These are phyloP conservation scores for Golovinomyces cichoracearum DNA, from an alignment of 2,329 filamentous ascomycete genomes.

Conservation along the genomic window DNA sequence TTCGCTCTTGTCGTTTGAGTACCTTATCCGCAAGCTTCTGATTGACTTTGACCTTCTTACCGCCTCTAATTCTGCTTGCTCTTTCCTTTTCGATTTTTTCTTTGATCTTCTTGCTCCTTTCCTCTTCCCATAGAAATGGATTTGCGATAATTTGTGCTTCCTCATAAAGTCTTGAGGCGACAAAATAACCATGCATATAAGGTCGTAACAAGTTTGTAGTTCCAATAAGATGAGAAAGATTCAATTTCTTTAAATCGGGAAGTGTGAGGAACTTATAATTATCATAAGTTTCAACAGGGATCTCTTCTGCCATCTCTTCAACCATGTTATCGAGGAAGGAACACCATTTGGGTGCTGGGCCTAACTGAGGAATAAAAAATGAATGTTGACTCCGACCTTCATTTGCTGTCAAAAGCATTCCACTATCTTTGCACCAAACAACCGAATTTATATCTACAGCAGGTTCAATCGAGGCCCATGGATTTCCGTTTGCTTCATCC, in stretches of 20 bases:
- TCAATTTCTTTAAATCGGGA: slow-evolving; percentile 62
- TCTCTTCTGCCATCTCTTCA: slow-evolving; percentile 87
- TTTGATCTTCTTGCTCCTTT: slow-evolving; percentile 69
- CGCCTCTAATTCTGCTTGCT: slow-evolving; percentile 77
- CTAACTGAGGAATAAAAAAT: slow-evolving; percentile 83
- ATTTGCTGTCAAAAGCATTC: slow-evolving; percentile 91
- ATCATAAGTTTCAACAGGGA: slow-evolving; percentile 64
- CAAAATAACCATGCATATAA: slow-evolving; percentile 99
- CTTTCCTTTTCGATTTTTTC: slow-evolving; percentile 93
- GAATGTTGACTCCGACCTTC: slow-evolving; percentile 87
- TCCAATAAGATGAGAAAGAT: slow-evolving; percentile 67
- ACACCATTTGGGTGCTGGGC: slow-evolving; percentile 85
- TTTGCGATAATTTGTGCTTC: slow-evolving; percentile 82
- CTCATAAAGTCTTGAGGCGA: slow-evolving; percentile 82
- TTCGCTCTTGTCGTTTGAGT: slow-evolving; percentile 36
- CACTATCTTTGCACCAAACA: slow-evolving; percentile 71
- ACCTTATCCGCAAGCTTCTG: slow-evolving; percentile 51
- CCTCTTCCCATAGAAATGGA: slow-evolving; percentile 80
- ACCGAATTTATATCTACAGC: slow-evolving; percentile 87
- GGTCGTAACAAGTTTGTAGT: slow-evolving; percentile 72
- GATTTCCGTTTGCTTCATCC: slow-evolving; percentile 56
- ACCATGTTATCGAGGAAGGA: slow-evolving; percentile 91
- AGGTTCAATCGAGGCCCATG: slow-evolving; percentile 91
- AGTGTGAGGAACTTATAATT: slow-evolving; percentile 96
- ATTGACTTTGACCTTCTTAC: slow-evolving; percentile 96